Percentiles rank a stretch among this genome's conserved stretches.
phyloP scores from a whole-genome alignment of 441 rosid species.

The Manihot esculenta region DNA sequence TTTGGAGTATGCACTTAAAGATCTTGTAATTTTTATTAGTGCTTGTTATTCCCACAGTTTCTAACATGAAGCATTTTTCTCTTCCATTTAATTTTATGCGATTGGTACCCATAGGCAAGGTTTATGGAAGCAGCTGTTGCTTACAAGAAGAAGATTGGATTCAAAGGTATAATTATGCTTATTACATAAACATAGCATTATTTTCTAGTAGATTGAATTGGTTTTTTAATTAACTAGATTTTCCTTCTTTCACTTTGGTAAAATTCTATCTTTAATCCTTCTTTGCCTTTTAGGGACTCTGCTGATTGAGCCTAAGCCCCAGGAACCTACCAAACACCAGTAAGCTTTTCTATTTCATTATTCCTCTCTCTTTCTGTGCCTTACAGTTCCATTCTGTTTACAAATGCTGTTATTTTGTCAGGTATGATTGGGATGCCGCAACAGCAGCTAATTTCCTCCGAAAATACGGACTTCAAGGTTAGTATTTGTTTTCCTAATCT shows the following conservation, averaged over 20 bases:
- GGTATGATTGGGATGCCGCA: constrained; percentile 99
- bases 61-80: too few relatives aligned
- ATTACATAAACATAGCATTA: neutral
- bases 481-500: constrained; percentile 8
- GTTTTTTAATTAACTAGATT: neutral
- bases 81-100: neutral
- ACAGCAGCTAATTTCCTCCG: constrained; percentile 84
- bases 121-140: constrained; percentile 86
- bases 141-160: constrained; percentile 97
- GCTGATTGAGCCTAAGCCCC: constrained; percentile 97
- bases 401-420: constrained; percentile 26
- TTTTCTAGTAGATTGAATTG: neutral
- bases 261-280: too few relatives aligned
- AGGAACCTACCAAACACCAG: constrained; percentile 99
- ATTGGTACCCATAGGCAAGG: constrained; percentile 51
- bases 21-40: neutral
- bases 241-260: neutral
- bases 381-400: neutral
- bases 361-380: neutral
- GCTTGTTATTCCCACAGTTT: too few relatives aligned
- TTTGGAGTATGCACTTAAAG: neutral
- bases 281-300: constrained; percentile 58
- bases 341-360: constrained; percentile 25
- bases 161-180: constrained; percentile 56
- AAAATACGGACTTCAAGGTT: constrained; percentile 80